These are phyloP conservation scores for Phytophthora boehmeriae DNA, from an alignment of 352 stramenopile genomes.

Conservation along the genomic window DNA sequence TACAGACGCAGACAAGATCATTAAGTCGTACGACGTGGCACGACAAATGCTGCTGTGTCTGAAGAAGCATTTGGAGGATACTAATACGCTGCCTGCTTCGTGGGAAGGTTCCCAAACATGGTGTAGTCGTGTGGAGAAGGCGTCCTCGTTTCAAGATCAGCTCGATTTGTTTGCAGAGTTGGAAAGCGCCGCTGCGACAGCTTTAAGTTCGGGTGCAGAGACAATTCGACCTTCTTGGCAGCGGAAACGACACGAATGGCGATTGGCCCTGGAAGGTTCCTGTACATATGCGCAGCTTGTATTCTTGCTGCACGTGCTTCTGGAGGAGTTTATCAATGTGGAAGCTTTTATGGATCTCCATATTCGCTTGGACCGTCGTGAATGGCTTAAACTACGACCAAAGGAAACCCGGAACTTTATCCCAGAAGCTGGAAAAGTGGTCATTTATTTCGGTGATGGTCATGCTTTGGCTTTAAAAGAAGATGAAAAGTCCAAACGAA, in stretches of 20 bases:
- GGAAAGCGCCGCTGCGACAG: slow-evolving; percentile 55
- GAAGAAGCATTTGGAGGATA: slow-evolving; percentile 55
- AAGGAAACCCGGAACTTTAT: slow-evolving; percentile 83
- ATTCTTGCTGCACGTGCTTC: slow-evolving; percentile 71
- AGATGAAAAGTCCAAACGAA: slow-evolving; percentile 79
- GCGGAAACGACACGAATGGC: slow-evolving; percentile 77
- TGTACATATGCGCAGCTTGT: slow-evolving; percentile 77
- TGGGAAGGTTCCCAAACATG: slow-evolving; percentile 57
- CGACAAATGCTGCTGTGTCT: slow-evolving; percentile 71
- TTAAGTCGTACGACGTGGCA: slow-evolving; percentile 52
- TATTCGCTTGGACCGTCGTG: slow-evolving; percentile 66
- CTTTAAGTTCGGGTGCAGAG: slow-evolving; percentile 48
- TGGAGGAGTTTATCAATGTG: slow-evolving; percentile 81
- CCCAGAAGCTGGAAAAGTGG: slow-evolving; percentile 61
- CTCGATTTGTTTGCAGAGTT: slow-evolving; percentile 61
- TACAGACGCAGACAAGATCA: slow-evolving; percentile 41
- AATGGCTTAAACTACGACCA: slow-evolving; percentile 78
- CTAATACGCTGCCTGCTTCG: slow-evolving; percentile 52
- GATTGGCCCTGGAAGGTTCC: slow-evolving; percentile 61
- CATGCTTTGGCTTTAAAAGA: slow-evolving; percentile 80
- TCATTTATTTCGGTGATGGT: slow-evolving; percentile 85
- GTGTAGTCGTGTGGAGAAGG: slow-evolving; percentile 42
- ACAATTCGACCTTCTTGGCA: slow-evolving; percentile 77
- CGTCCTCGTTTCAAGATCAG: slow-evolving; percentile 37
- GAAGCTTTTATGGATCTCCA: slow-evolving; percentile 84